Conservation (phyloP, 768 basidiomycete species). For the Naematelia aurantialba region DNA sequence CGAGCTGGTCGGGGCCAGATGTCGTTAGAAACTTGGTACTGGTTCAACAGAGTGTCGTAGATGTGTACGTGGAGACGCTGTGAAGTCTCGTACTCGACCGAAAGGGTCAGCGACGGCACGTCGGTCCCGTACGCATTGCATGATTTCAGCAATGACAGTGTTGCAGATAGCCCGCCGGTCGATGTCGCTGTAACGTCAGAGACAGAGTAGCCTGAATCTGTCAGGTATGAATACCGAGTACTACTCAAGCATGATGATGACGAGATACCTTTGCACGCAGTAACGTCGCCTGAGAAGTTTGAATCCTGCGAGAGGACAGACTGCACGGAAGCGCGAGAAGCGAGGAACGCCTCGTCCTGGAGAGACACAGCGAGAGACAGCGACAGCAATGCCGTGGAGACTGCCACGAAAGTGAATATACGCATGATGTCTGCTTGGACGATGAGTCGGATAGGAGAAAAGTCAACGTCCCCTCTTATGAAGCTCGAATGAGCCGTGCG, state of each 20-base stretch:
- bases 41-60: constrained; percentile 51
- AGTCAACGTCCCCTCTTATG: too few relatives aligned
- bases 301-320: constrained; percentile 1
- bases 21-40: constrained; percentile 63
- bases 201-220: constrained; percentile 19
- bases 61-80: constrained; percentile 50
- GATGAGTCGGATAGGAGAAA: not conserved
- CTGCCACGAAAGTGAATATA: not conserved
- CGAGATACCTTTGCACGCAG: constrained; percentile 19
- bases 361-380: constrained; percentile 1
- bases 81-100: constrained; percentile 27
- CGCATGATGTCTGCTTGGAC: not conserved
- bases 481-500: too few relatives aligned
- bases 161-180: constrained; percentile 15
- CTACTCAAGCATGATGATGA: not conserved
- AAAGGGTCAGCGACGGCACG: constrained; percentile 15
- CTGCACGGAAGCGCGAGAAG: not conserved
- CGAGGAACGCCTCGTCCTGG: not conserved
- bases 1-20: constrained; percentile 49
- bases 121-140: constrained; percentile 29
- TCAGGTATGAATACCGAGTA: not conserved
- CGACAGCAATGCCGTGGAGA: constrained; percentile 4
- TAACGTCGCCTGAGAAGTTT: constrained; percentile 20
- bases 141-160: constrained; percentile 5
- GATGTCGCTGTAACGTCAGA: not conserved